Evolutionary conservation across 1,284 basidiomycete species (phyloP), one percentile per base, ranked within the genome.

Genomic region (Apiotrichum gamsii): DNA sequence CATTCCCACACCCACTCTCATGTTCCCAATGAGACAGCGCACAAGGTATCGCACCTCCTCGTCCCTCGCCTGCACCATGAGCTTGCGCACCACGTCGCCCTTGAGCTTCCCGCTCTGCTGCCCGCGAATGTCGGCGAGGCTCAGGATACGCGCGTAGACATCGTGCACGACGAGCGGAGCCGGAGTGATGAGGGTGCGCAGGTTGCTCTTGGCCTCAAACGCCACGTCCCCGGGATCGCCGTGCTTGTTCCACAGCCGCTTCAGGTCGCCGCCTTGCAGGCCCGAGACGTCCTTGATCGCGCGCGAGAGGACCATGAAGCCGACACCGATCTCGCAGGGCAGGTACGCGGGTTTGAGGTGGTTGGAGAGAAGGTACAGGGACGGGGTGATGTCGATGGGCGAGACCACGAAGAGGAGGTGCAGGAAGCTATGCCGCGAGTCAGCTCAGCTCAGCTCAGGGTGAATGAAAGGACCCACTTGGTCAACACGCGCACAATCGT

Each of bases 331-430:
- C 64, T 90, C 87, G 46, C 84, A 72, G 10, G 82, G 74, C 32
- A 79, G 75, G 71, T 88, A 90, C 1, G 84, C 78, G 15, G 90
- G 89, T 1, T 82, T 80, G 29, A 95, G 79, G 29, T 87, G 82
- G 69, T 93, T 95, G 21, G 87, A 89, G 32, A 93, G 76, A 21
- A 95, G 80, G 70, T 94, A 95, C n/a, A 94, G 75, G n/a, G 87
- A 77, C 13, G 87, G 79, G 34, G 86, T 72, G 36, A 95, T 77
- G 36, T 87, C 85, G 10, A 75, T 52, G 0, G 85, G 80, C 59
- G 90, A 82, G 52, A 83, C 80, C 29, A 74, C 69, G 47, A 83
- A 76, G 39, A 94, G 78, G 13, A 81, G 78, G 18, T 87, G 82
- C 11, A 95, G 72, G 47, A 73, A 73, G 45, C 72, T 73, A n/a